Evolutionary conservation across 257 asterid genomes (phyloP).

Genomic region (Forsythia viridissima): DNA sequence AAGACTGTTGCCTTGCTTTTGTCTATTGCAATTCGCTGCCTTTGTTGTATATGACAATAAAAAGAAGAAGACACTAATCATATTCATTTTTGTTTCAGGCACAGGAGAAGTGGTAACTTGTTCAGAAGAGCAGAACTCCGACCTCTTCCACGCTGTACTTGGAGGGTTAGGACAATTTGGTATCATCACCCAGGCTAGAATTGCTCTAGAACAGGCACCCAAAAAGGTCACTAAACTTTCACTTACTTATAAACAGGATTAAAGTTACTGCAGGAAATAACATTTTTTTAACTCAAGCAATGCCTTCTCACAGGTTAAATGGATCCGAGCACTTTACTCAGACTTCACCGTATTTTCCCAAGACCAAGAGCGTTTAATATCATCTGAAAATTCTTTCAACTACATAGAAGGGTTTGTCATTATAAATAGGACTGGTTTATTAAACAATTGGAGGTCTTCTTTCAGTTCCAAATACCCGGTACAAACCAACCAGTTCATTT

Average conservation of each 20-base stretch:
- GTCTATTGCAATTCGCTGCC: background rate
- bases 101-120: constrained; percentile 73
- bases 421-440: constrained; percentile 71
- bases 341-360: constrained; percentile 62
- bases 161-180: constrained; percentile 98
- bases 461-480: constrained; percentile 80
- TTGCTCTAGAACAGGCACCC: constrained; percentile 76
- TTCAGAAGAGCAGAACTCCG: constrained; percentile 66
- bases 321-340: constrained; percentile 83
- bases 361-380: constrained; percentile 81
- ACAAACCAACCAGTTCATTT: constrained; percentile 62
- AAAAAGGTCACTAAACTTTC: constrained; percentile 42
- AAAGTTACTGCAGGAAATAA: background rate
- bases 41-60: background rate
- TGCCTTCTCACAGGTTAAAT: constrained; percentile 69
- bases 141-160: constrained; percentile 73
- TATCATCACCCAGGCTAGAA: constrained; percentile 74
- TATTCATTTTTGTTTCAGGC: constrained; percentile 41
- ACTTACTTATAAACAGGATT: background rate
- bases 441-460: constrained; percentile 86
- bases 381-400: constrained; percentile 58
- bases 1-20: background rate
- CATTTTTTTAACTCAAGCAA: background rate
- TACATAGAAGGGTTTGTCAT: constrained; percentile 83
- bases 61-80: constrained; percentile 8